Evolutionary conservation across 768 basidiomycete species (phyloP), one percentile per base, ranked within the genome.

Genomic region (Chalciporus chontae): DNA sequence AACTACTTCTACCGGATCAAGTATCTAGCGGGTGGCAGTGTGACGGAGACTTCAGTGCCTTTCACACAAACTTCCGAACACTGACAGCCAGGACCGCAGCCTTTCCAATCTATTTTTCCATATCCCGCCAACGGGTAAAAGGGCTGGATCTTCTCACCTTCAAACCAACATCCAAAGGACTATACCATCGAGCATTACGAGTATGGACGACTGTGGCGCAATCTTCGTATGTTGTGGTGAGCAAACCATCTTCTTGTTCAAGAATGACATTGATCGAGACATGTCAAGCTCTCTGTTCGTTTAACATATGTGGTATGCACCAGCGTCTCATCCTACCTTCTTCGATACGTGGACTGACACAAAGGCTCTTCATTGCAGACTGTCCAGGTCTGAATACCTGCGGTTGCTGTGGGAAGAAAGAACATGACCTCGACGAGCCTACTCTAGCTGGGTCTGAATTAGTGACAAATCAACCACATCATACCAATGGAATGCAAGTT

Each of bases 171-270:
- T 50, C 8, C 34, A 14, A 15, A 31, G 5, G 14, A 32, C 23
- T 13, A 11, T 21, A 40, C 11, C 31, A n/a, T 14, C 21, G 8
- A n/a, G 17, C n/a, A 18, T 37, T 23, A 21, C 39, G 24, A 31
- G 17, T 14, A 63, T 62, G 61, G 64, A 64, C 38, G 60, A 52
- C 40, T 66, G 63, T 18, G 61, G 66, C 18, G 14, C 55, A n/a
- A 34, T 64, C 29, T 51, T 59, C 24, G 54, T 52, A 47, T 64
- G 19, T 0, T 61, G 61, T 26, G 58, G 59, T 56, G 40, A 52
- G 58, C 50, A 19, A 29, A 34, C 18, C 8, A 18, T 21, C 18
- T 38, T 37, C 0, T 26, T 37, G 40, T 27, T 43, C 29, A 23
- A 40, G 10, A 15, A 19, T 7, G 13, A 39, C 40, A 46, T 43